Base-by-base conservation (phyloP, 257 asterid species). In the Nicotiana attenuata region DNA sequence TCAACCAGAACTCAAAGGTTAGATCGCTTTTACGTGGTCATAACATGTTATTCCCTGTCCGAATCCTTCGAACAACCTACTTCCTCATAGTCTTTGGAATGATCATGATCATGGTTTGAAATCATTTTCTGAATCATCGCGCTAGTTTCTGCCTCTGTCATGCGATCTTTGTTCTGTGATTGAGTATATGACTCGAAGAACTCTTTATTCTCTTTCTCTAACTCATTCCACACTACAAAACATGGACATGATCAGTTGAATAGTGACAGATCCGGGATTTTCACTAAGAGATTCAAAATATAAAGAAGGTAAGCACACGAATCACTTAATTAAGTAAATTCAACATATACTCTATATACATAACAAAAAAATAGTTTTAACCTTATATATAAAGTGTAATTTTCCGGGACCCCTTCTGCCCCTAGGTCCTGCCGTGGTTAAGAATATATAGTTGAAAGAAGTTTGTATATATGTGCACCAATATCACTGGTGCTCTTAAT, bases 221-320 rank as follows among this genome's bases (percentile, higher is more conserved):
- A 65, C 83, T 89, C 92, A 17, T 73, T 87, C 92, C 92, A 89
- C 56, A 89, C 92, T 89, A 89, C 87, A 68, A 53, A 57, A 24
- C 1, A 20, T 52, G 6, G 6, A 4, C 1, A 14, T 52, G 16
- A 52, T 52, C 57, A 14, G 19, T 14, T 11, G 16, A 13, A 1
- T 52, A 14, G 7, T 38, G 47, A 38, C 47, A 9, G 11, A 41
- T 41, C 47, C 47, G 0, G 0, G 3, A 41, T 41, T 41, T 41
- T 41, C 47, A 41, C 2, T 7, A 41, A 38, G 47, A 38, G 47
- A 38, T 38, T 38, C 47, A 38, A 38, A 38, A 7, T 38, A 38
- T 38, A 38, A 41, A 7, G 11, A 41, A 41, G 10, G 47, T 7
- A 41, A 41, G 3, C 11, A 0, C 3, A 8, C 3, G 10, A 41